Evolutionary conservation across 148 eudicot genomes (phyloP).

Genomic region (Chenopodium suecicum): DNA sequence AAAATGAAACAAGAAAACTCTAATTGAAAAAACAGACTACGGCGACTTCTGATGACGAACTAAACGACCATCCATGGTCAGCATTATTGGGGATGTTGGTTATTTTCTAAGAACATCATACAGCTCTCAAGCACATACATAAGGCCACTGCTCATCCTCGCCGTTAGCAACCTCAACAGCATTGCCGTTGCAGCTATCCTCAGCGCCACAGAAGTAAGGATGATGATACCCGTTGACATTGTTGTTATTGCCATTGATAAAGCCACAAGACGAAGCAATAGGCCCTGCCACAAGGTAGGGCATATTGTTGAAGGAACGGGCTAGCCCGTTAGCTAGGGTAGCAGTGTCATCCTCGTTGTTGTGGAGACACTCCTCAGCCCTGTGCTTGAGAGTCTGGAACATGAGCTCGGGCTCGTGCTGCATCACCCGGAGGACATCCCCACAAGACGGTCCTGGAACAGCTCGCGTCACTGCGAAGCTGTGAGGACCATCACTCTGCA

Average conservation of each 20-base stretch:
- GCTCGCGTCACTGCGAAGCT: constrained; percentile 84
- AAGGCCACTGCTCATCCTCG: constrained; percentile 92
- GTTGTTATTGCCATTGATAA: constrained; percentile 10
- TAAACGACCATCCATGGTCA: not conserved
- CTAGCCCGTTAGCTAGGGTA: constrained; percentile 44
- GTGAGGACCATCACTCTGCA: constrained; percentile 78
- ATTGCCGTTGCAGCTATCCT: constrained; percentile 37
- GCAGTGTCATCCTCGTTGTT: constrained; percentile 23
- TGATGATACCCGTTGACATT: constrained; percentile 22
- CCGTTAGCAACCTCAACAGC: constrained; percentile 39
- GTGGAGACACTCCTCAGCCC: constrained; percentile 65
- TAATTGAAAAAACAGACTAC: constrained; percentile 42
- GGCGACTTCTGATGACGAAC: constrained; percentile 47
- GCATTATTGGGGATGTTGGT: constrained; percentile 6
- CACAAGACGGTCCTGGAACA: constrained; percentile 65
- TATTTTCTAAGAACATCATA: not conserved
- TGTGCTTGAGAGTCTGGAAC: constrained; percentile 75
- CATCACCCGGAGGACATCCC: constrained; percentile 84
- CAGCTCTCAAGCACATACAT: constrained; percentile 62
- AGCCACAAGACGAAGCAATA: constrained; percentile 14
- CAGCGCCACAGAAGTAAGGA: constrained; percentile 30
- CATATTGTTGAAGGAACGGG: constrained; percentile 71
- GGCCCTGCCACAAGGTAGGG: constrained; percentile 57
- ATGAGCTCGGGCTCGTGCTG: constrained; percentile 95
- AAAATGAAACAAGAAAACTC: constrained; percentile 4